A percentile compares a stretch with the other conserved stretches of the same genome.
These are phyloP conservation scores for Leishmania martiniquensis DNA, from an alignment of 208 protist genomes.

Conservation along the genomic window DNA sequence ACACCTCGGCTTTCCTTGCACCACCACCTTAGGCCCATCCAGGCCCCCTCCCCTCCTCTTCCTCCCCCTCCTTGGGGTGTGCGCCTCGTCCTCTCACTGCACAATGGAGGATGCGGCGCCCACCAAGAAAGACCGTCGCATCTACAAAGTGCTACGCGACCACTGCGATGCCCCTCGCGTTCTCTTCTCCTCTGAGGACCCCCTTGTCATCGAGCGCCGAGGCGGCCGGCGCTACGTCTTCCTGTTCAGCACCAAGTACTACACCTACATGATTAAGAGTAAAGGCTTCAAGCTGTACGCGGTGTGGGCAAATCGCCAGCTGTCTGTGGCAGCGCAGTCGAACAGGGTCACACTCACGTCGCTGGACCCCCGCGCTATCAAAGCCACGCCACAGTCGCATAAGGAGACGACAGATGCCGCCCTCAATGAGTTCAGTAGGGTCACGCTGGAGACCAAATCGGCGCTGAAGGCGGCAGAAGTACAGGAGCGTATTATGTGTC, in stretches of 20 bases:
- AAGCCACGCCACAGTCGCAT: conserved; percentile 23
- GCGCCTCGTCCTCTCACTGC: background rate
- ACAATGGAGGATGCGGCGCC: conserved; percentile 9
- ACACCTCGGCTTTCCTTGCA: background rate
- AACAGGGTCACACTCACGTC: conserved; percentile 31
- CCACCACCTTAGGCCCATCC: too few species aligned
- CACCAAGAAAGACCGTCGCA: conserved; percentile 32
- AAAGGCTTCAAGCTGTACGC: conserved; percentile 80
- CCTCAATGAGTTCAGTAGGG: conserved; percentile 49
- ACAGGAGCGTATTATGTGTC: conserved; percentile 45
- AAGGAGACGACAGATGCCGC: conserved; percentile 31
- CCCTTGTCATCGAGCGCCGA: conserved; percentile 55
- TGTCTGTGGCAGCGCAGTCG: conserved; percentile 42
- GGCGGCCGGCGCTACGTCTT: conserved; percentile 58
- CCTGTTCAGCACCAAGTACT: conserved; percentile 68
- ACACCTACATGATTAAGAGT: conserved; percentile 83
- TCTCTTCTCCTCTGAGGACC: conserved; percentile 53
- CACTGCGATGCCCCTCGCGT: conserved; percentile 77
- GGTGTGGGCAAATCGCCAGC: conserved; percentile 68
- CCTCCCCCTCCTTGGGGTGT: background rate
- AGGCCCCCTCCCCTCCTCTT: too few species aligned
- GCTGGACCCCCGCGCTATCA: conserved; percentile 20
- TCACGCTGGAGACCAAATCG: conserved; percentile 47
- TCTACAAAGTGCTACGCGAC: conserved; percentile 76
- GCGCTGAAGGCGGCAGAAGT: conserved; percentile 39